Evolutionary conservation across 2,329 filamentous ascomycete genomes (phyloP).

Genomic region (Emericellopsis cladophorae): DNA sequence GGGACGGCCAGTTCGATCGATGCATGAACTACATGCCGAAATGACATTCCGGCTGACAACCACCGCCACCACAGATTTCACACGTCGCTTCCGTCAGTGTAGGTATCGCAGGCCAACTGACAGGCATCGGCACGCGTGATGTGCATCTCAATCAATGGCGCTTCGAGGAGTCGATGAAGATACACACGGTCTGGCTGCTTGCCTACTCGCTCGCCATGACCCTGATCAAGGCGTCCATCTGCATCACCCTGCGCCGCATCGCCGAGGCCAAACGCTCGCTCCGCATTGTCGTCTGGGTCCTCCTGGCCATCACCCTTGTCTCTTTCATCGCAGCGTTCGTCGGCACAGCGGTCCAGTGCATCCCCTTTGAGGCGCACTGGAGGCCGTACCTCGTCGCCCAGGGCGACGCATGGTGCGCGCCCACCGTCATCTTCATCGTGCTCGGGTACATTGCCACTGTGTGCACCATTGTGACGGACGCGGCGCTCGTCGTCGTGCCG

Average conservation of each 20-base stretch:
- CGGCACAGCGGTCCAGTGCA: constrained; percentile 12
- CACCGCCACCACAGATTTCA: constrained; percentile 3
- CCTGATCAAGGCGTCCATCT: constrained; percentile 14
- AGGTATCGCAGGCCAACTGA: constrained; percentile 5
- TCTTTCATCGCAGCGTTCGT: constrained; percentile 13
- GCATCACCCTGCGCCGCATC: constrained; percentile 12
- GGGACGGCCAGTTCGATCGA: too few species aligned
- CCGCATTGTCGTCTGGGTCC: constrained; percentile 9
- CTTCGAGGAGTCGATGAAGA: constrained; percentile 8
- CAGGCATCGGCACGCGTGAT: constrained; percentile 10
- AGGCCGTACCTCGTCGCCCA: constrained; percentile 6
- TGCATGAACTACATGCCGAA: too few species aligned
- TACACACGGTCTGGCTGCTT: constrained; percentile 13
- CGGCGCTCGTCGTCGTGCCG: constrained; percentile 16
- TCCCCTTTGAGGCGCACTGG: constrained; percentile 11
- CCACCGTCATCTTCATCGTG: constrained; percentile 5
- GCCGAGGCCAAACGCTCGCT: constrained; percentile 8
- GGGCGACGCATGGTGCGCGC: constrained; percentile 10
- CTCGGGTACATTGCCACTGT: constrained; percentile 14
- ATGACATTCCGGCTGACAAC: background rate
- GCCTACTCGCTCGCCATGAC: constrained; percentile 11
- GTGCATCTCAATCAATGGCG: constrained; percentile 8
- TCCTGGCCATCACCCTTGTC: constrained; percentile 11
- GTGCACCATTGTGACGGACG: constrained; percentile 17
- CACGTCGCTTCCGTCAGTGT: constrained; percentile 7